A percentile compares a stretch with the other conserved stretches of the same genome.
Evolutionary conservation across 2,329 filamentous ascomycete species (phyloP).

Genomic region (Colletotrichum sp.): DNA sequence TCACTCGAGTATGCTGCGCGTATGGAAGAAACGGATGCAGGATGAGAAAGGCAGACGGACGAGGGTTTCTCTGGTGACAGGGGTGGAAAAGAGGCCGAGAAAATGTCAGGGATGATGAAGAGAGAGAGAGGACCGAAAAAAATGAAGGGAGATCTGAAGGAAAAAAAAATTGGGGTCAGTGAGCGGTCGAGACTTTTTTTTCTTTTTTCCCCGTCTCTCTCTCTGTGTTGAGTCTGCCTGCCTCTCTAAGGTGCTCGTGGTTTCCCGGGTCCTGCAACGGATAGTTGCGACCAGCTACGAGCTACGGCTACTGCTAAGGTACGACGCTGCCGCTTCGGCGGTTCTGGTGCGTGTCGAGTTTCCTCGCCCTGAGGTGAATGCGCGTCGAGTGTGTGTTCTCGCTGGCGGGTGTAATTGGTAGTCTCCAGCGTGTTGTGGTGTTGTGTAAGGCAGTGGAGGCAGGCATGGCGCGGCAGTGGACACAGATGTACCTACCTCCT

Average conservation of each 20-base stretch:
- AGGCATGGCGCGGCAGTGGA: neutral
- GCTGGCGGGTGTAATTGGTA: neutral
- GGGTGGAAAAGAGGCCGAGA: neutral
- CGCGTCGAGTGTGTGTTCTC: neutral
- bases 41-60: neutral
- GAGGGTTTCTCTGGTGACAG: neutral
- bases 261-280: neutral
- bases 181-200: slow-evolving; percentile 5
- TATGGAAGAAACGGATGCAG: neutral
- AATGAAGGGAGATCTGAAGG: slow-evolving; percentile 15
- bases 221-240: neutral
- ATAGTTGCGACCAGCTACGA: neutral
- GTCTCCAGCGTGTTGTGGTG: neutral
- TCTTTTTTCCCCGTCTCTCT: neutral
- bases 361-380: neutral
- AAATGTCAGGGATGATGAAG: slow-evolving; percentile 15
- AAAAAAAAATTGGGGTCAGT: slow-evolving; percentile 19
- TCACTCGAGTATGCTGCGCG: neutral
- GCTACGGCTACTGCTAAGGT: neutral
- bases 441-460: neutral
- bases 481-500: neutral
- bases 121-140: slow-evolving; percentile 12
- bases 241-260: neutral
- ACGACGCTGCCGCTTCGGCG: neutral
- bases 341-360: neutral